A percentile compares a stretch with the other conserved stretches of the same genome.
Evolutionary conservation across 495 filamentous ascomycete species (phyloP).

Genomic region (Neurospora sp.): DNA sequence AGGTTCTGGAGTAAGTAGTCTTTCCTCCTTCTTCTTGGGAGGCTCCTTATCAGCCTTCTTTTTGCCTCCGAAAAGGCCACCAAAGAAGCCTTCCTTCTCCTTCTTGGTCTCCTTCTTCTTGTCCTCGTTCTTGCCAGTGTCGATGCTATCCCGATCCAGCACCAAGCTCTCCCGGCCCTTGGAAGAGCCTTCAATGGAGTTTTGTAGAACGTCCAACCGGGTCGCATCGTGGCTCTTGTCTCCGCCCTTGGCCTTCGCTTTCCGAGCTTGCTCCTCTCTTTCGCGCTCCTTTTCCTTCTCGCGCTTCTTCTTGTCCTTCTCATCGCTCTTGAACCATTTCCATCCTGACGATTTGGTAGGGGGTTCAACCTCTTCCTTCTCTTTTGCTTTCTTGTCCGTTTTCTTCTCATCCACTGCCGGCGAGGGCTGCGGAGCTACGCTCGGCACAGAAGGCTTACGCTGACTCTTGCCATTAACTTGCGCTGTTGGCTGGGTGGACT

Average conservation of each 20-base stretch:
- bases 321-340: slow-evolving; percentile 45
- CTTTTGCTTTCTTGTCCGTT: slow-evolving; percentile 55
- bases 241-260: slow-evolving; percentile 42
- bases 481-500: slow-evolving; percentile 3
- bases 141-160: slow-evolving; percentile 64
- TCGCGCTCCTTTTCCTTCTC: slow-evolving; percentile 46
- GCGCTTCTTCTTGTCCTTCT: slow-evolving; percentile 33
- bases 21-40: slow-evolving; percentile 58
- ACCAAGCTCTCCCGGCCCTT: slow-evolving; percentile 76
- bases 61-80: slow-evolving; percentile 80
- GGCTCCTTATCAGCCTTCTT: slow-evolving; percentile 60
- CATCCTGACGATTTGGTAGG: slow-evolving; percentile 75
- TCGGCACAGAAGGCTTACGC: slow-evolving; percentile 1
- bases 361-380: slow-evolving; percentile 33
- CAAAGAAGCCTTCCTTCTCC: slow-evolving; percentile 75
- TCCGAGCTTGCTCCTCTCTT: slow-evolving; percentile 44
- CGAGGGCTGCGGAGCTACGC: slow-evolving; percentile 18
- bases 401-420: slow-evolving; percentile 65
- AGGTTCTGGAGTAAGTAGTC: slow-evolving; percentile 73
- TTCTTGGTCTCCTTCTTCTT: slow-evolving; percentile 85
- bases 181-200: slow-evolving; percentile 55
- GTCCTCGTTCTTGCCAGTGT: slow-evolving; percentile 68
- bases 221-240: slow-evolving; percentile 63
- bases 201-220: slow-evolving; percentile 71
- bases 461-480: slow-evolving; percentile 12